phyloP scores from a whole-genome alignment of 2,329 filamentous ascomycete species.

The Penicillium paneum region DNA sequence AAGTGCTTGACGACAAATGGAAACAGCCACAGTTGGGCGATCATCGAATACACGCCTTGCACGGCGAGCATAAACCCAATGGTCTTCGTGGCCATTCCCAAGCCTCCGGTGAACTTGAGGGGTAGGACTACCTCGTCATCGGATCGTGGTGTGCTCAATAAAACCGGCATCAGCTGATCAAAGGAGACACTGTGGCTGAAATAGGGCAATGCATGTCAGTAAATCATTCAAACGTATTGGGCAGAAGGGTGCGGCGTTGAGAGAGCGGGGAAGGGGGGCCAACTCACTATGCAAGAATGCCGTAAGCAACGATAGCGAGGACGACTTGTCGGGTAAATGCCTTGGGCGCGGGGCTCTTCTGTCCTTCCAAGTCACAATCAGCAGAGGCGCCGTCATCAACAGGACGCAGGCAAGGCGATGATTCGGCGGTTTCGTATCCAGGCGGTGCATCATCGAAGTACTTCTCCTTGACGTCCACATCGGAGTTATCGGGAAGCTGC shows the following conservation, averaged over 20 bases:
- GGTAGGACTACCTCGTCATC: constrained; percentile 59
- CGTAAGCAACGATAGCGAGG: constrained; percentile 83
- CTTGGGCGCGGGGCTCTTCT: constrained; percentile 49
- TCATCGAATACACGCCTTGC: constrained; percentile 85
- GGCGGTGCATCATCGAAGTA: constrained; percentile 67
- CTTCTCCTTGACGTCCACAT: constrained; percentile 26
- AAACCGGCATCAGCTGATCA: constrained; percentile 88
- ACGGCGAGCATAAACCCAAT: constrained; percentile 86
- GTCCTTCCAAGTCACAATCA: constrained; percentile 41
- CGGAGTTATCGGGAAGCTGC: constrained; percentile 48
- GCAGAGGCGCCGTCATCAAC: constrained; percentile 30
- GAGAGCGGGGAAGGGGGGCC: background rate
- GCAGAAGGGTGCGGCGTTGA: background rate
- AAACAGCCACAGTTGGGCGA: constrained; percentile 80
- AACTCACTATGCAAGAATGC: constrained; percentile 90
- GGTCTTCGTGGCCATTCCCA: constrained; percentile 74
- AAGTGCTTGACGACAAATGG: constrained; percentile 71
- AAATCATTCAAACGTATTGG: constrained; percentile 45
- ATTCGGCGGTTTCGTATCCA: constrained; percentile 61
- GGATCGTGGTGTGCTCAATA: constrained; percentile 69
- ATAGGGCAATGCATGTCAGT: constrained; percentile 20
- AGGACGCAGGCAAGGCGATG: constrained; percentile 50
- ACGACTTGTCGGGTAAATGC: constrained; percentile 83
- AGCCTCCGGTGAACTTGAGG: constrained; percentile 85
- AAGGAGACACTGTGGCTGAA: constrained; percentile 91